phyloP scores from a whole-genome alignment of 257 asterid genomes.

The Phtheirospermum japonicum region DNA sequence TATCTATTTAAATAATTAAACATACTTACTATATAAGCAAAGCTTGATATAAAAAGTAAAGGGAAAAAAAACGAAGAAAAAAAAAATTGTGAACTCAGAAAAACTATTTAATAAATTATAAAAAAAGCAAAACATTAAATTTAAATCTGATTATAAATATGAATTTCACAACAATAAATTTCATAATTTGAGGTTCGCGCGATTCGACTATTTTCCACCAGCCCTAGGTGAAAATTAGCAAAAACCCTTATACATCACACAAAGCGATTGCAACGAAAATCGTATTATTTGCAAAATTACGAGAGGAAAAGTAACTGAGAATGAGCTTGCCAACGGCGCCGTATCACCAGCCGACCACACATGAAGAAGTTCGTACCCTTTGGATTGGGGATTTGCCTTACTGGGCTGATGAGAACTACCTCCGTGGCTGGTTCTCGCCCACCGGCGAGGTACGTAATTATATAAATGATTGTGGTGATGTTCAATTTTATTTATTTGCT shows the following conservation, averaged over 20 bases:
- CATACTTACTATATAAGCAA: no score
- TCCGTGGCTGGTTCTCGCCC: slow-evolving; percentile 84
- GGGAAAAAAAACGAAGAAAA: no score
- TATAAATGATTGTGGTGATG: no score
- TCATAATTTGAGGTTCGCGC: slow-evolving; percentile 12
- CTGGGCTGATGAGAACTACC: slow-evolving; percentile 96
- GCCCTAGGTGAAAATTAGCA: slow-evolving; percentile 14
- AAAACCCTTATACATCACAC: neutral
- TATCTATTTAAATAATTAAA: no score
- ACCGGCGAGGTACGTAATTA: slow-evolving; percentile 62
- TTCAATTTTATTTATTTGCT: no score
- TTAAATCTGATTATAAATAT: neutral
- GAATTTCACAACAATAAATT: neutral
- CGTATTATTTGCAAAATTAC: neutral
- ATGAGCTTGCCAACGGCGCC: slow-evolving; percentile 57
- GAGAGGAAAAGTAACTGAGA: neutral
- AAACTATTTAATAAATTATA: neutral
- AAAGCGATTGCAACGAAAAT: neutral
- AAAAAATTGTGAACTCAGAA: no score
- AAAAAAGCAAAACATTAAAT: no score
- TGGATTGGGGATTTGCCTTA: slow-evolving; percentile 99
- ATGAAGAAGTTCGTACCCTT: slow-evolving; percentile 96
- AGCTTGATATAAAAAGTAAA: no score
- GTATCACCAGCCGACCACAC: slow-evolving; percentile 91
- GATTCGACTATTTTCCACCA: neutral